Conservation (phyloP, 208 protist genomes). For the Crithidia sp. region DNA sequence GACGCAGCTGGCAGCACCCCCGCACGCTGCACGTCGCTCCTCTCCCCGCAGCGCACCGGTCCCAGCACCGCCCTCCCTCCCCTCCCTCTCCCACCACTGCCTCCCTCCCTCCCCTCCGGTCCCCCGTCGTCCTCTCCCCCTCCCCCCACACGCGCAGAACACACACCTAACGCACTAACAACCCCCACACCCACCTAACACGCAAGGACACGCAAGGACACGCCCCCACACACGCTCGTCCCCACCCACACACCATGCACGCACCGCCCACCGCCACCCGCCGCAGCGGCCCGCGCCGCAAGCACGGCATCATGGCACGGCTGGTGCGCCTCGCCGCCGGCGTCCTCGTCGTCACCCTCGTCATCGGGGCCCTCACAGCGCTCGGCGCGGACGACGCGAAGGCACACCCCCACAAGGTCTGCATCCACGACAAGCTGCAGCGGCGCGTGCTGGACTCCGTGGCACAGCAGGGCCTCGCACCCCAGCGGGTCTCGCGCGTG, state of each 20-base stretch:
- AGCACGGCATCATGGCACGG: constrained; percentile 1
- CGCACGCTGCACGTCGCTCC: no score
- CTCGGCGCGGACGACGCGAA: background rate
- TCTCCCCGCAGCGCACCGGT: no score
- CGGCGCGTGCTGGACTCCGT: background rate
- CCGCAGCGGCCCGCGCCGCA: constrained; percentile 13
- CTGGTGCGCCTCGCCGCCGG: constrained; percentile 38
- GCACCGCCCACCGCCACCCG: background rate
- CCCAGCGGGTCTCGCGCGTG: background rate
- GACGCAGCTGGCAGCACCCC: no score
- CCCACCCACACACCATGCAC: background rate
- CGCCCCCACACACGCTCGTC: background rate
- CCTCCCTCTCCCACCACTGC: no score
- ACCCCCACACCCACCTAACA: no score
- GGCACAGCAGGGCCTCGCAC: background rate
- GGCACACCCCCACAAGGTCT: background rate
- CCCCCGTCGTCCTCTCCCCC: no score
- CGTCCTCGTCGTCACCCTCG: constrained; percentile 2
- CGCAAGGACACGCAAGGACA: background rate
- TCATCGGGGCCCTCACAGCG: constrained; percentile 36
- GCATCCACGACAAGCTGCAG: constrained; percentile 25
- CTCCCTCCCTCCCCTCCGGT: no score
- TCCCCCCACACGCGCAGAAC: no score
- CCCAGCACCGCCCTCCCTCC: no score
- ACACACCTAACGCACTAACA: no score